Evolutionary conservation across 2,329 filamentous ascomycete genomes (phyloP), one percentile per base, ranked within the genome.

Genomic region (Aspergillus japonicus): DNA sequence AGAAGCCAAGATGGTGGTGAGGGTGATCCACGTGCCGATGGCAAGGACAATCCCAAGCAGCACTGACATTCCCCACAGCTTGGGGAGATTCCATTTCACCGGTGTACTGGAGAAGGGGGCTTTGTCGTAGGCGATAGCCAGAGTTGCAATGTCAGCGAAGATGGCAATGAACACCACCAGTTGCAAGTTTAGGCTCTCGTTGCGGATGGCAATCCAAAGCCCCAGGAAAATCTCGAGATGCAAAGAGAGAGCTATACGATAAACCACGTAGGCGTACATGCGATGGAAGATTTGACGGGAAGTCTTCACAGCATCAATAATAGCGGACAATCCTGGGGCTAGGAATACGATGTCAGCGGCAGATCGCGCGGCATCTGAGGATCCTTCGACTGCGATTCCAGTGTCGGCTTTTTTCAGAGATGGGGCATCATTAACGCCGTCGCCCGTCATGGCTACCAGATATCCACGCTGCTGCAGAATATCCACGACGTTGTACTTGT

Each of bases 371-470:
- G 92, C 92, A 75, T 96, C 92, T 29, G 91, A 95, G 63, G 92
- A 88, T 81, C 92, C 92, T 81, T 96, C 91, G 71, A 96, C 92
- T 65, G 92, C 92, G 81, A 96, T 96, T 84, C 92, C 92, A 71
- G 91, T 96, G 80, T 96, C 91, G n/a, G 92, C 92, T 83, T 93
- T 96, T 83, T 96, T 96, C 74, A 96, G 83, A 31, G 91, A 96
- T 65, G 92, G 91, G 66, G 92, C 92, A 78, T 96, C 92, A 80
- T 96, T 96, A 81, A 96, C 92, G 85, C 92, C 92, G 69, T 96
- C 92, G 83, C 92, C 92, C 79, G 92, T 96, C 92, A 96, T 96
- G 76, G 92, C 92, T 80, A 96, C 92, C 47, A 96, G 86, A 80
- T 96, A 93, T 67, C 92, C 92, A 86, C 92, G 90, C 81, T 94